A percentile compares a stretch with the other conserved stretches of the same genome.
Evolutionary conservation across 2,329 filamentous ascomycete species (phyloP).

Genomic region (Trichoderma endophyticum): DNA sequence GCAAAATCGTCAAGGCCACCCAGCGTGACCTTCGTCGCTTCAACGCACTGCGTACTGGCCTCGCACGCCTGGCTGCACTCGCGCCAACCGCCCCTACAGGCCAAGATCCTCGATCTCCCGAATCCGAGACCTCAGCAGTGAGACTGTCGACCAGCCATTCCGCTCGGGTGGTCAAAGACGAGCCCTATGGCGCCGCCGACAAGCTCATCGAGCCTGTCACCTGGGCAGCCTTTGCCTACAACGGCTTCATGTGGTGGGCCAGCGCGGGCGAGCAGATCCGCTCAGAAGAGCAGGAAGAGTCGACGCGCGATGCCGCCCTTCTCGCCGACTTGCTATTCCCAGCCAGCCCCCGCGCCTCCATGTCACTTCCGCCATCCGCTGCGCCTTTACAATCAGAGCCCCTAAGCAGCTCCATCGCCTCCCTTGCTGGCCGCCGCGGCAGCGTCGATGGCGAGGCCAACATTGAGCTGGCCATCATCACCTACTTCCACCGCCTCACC

Average conservation of each 20-base stretch:
- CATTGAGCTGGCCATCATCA: conserved; percentile 68
- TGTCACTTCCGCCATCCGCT: conserved; percentile 31
- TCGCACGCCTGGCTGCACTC: conserved; percentile 46
- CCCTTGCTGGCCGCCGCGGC: conserved; percentile 39
- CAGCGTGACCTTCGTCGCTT: conserved; percentile 87
- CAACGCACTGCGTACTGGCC: conserved; percentile 61
- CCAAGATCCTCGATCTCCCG: conserved; percentile 29
- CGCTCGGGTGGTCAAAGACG: conserved; percentile 31
- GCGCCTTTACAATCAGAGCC: conserved; percentile 30
- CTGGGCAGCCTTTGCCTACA: conserved; percentile 74
- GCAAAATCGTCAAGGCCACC: conserved; percentile 72
- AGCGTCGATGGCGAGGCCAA: conserved; percentile 43
- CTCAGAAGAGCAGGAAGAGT: conserved; percentile 58
- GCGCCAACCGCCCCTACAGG: conserved; percentile 24
- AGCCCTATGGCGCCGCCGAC: conserved; percentile 50
- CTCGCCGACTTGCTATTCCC: conserved; percentile 50
- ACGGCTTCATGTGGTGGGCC: conserved; percentile 87
- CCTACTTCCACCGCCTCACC: conserved; percentile 78
- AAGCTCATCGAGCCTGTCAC: conserved; percentile 59
- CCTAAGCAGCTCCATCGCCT: conserved; percentile 44
- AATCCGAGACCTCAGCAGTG: conserved; percentile 27
- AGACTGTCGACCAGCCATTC: conserved; percentile 30
- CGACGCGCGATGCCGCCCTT: conserved; percentile 52
- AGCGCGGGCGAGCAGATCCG: conserved; percentile 71
- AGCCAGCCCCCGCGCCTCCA: conserved; percentile 24